Evolutionary conservation across 495 filamentous ascomycete genomes (phyloP).

Genomic region (Aspergillus bertholletiae): DNA sequence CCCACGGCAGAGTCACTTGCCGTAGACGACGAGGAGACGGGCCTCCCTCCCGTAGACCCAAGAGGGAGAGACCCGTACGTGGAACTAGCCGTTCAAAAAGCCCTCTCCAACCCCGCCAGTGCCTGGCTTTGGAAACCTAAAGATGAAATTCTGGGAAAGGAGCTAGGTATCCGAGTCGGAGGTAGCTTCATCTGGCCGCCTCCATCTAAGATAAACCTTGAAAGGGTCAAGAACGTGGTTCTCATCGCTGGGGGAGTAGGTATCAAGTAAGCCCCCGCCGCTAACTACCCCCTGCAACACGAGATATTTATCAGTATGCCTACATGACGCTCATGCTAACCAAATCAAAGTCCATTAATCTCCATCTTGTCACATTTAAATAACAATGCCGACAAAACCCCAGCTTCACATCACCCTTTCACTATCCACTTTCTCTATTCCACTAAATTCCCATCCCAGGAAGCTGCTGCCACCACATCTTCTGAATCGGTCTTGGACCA

Average conservation of each 20-base stretch:
- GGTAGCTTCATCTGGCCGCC: constrained; percentile 84
- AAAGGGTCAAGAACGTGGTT: constrained; percentile 52
- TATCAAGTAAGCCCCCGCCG: constrained; percentile 54
- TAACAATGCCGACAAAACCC: constrained; percentile 20
- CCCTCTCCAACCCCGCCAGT: constrained; percentile 63
- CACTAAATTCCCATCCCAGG: constrained; percentile 39
- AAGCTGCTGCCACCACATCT: not conserved
- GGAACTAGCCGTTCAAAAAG: constrained; percentile 71
- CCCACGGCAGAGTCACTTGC: constrained; percentile 14
- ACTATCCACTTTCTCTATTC: constrained; percentile 44
- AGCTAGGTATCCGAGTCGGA: constrained; percentile 66
- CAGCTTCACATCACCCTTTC: constrained; percentile 13
- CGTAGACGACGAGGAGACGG: constrained; percentile 16
- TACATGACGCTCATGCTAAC: too few species aligned
- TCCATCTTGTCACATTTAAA: constrained; percentile 49
- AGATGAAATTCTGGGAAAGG: constrained; percentile 51
- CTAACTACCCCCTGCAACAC: not conserved
- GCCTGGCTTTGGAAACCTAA: constrained; percentile 68
- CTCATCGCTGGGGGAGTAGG: constrained; percentile 83
- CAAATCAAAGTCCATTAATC: constrained; percentile 51
- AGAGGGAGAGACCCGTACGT: constrained; percentile 47
- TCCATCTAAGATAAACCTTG: constrained; percentile 39
- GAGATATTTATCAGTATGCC: too few species aligned
- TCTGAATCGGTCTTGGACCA: constrained; percentile 44
- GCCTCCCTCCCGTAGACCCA: constrained; percentile 12